Base-by-base conservation (phyloP, 2,329 filamentous ascomycete genomes). In the Akanthomyces dipterigenus region DNA sequence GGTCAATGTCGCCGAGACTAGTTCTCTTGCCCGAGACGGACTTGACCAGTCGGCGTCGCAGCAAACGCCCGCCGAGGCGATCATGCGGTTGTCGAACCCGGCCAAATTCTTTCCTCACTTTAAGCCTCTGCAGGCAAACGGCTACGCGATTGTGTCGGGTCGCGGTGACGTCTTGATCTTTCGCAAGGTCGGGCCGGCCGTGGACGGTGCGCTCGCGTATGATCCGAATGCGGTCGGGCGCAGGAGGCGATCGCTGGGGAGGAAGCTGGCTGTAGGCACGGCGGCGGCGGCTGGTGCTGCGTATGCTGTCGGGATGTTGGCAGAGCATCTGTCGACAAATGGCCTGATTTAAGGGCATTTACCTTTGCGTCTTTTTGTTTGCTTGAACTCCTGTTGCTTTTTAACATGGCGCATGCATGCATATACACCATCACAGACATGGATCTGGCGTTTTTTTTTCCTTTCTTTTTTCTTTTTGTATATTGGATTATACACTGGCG, bases 141-240 rank as follows among this genome's bases (percentile, higher is more conserved):
- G 87, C 0, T 90, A 85, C 64, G 86, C 89, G 66, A 85, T 89
- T 43, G 80, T 87, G 1, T 84, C 86, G 2, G 87, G 86, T 1
- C 78, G 78, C 53, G 81, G 81, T 6, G 81, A 90, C 64, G 77
- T 89, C 5, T 77, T 90, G 28, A 80, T 91, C 4, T 88, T 90
- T 68, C 85, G 84, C 64, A 87, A 88, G 71, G 79, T 83, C 4
- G 76, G 73, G 28, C 61, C 65, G 11, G 64, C 64, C 9, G 65
- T 67, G 2, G 61, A 61, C 54, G 65, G 56, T 54, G 59, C 50
- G 6, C 26, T 56, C 22, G 22, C 6, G n/a, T 54, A 53, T 18
- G 36, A 38, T 22, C 22, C 56, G 36, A 55, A 20, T 20, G 34
- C 9, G 5, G 31, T 49, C 61, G 63, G 66, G 31, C 64, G 66